Base-by-base conservation (phyloP, 2,329 filamentous ascomycete species). In the Apiospora koreana region DNA sequence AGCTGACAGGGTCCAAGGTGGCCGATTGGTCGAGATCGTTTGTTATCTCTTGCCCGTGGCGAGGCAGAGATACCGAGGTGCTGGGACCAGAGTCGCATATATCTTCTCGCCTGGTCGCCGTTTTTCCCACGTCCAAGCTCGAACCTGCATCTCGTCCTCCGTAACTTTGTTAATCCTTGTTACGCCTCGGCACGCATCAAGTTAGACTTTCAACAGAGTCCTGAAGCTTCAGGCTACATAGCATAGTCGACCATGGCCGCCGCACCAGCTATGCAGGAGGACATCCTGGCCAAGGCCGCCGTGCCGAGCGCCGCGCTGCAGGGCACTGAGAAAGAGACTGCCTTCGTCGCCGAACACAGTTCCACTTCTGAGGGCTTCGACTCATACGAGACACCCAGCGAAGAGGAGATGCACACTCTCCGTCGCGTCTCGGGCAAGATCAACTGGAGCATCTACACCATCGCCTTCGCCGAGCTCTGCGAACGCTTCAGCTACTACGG, bases 401-500 rank as follows among this genome's bases (percentile, higher is more conserved):
- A 88, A 42, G 89, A 92, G 77, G 90, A 92, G 72, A 79, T 89
- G 71, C 78, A 73, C 18, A 90, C 88, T 0, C 86, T 92, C n/a
- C 87, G 85, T 67, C 88, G 89, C 75, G 87, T 92, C 28, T 88
- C 89, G 16, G 90, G 89, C 72, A 85, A 85, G 76, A 88, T 94
- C 72, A 89, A 90, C 66, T 90, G 87, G 86, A 82, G 86, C 69
- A 87, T 91, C 70, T 94, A 89, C 81, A 90, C 89, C 35, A 88
- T 94, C 71, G 91, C 91, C 65, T 89, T 93, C 72, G 88, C 92
- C 71, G 92, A 94, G 81, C 83, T 93, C 70, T 93, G 90, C 82
- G 92, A 94, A 82, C 90, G 92, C 66, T 93, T 93, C 81, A 92
- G 90, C 18, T 94, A 93, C 87, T 94, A 94, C 77, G 92, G 92